These are phyloP conservation scores for Aureobasidium sp. DNA, from an alignment of 2,329 filamentous ascomycete species.

Conservation along the genomic window DNA sequence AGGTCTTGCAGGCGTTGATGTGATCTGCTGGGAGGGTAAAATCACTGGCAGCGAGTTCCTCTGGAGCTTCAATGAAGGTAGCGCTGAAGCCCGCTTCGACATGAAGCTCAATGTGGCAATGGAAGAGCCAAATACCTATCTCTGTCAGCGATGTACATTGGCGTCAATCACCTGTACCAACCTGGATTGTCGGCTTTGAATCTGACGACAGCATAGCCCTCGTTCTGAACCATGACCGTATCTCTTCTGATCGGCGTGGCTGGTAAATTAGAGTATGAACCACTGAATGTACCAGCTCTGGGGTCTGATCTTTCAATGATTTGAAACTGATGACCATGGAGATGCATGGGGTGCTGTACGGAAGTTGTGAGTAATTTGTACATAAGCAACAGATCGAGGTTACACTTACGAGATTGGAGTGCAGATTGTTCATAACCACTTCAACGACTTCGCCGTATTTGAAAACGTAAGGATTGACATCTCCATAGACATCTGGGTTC, in stretches of 20 bases:
- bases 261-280: constrained; percentile 18
- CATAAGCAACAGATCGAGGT: not conserved
- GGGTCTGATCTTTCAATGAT: constrained; percentile 21
- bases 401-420: constrained; percentile 31
- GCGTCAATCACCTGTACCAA: constrained; percentile 17
- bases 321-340: constrained; percentile 27
- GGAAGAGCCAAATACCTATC: constrained; percentile 29
- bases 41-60: constrained; percentile 47
- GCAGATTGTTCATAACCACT: constrained; percentile 39
- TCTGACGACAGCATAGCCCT: constrained; percentile 31
- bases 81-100: constrained; percentile 8
- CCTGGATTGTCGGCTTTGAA: constrained; percentile 31
- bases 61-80: constrained; percentile 19
- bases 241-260: constrained; percentile 26
- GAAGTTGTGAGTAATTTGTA: not conserved
- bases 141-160: constrained; percentile 9
- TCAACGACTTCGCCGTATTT: constrained; percentile 15
- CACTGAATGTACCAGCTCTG: constrained; percentile 18
- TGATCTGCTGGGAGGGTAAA: constrained; percentile 57
- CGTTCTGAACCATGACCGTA: constrained; percentile 28
- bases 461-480: constrained; percentile 47
- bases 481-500: constrained; percentile 39
- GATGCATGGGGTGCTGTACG: constrained; percentile 40
- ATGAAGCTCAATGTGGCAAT: constrained; percentile 26
- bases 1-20: constrained; percentile 49